Evolutionary conservation across 129 eudicot species (phyloP).

Genomic region (Artemisia argyi): DNA sequence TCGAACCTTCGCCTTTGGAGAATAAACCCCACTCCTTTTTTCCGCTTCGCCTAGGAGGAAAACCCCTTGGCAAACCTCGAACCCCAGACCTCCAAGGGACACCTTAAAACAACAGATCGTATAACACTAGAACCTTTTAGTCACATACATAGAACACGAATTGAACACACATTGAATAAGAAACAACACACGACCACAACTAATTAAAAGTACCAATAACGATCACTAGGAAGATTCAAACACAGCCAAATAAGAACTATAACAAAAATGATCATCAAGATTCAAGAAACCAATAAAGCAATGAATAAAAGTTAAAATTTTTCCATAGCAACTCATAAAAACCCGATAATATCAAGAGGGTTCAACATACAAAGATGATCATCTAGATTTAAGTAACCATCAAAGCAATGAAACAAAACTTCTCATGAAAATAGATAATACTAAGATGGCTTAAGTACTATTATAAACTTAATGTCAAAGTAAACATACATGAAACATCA

Average conservation of each 20-base stretch:
- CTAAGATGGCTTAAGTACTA: background rate
- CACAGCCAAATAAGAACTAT: background rate
- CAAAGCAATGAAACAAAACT: background rate
- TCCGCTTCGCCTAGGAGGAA: no score
- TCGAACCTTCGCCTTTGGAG: no score
- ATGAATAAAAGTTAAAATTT: background rate
- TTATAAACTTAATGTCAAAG: no score
- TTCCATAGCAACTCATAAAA: background rate
- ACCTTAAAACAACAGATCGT: no score
- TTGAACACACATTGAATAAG: slow-evolving; percentile 14
- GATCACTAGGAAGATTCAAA: background rate
- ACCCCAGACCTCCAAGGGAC: no score
- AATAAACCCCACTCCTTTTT: no score
- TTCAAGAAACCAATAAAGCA: background rate
- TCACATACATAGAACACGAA: background rate
- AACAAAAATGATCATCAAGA: background rate
- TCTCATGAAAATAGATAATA: background rate
- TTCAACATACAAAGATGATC: background rate
- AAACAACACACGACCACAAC: background rate
- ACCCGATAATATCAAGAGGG: background rate
- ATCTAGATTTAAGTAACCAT: background rate
- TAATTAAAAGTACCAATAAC: background rate
- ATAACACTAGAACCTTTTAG: no score
- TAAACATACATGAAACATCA: no score
- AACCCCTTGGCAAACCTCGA: no score